Conservation (phyloP, 345 rosid genomes). For the Firmiana major region DNA sequence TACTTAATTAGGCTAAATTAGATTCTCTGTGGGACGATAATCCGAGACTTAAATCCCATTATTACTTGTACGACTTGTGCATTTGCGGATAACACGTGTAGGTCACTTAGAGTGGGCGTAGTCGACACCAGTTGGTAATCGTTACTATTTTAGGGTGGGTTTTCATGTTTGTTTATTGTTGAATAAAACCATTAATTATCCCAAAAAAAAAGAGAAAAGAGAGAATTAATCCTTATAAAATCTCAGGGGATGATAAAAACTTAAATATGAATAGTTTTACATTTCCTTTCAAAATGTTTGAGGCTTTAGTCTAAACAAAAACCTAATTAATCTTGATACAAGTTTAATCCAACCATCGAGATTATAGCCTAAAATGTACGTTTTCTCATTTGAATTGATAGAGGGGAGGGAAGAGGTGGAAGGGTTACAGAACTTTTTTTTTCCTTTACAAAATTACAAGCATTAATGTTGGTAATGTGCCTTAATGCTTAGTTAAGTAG, state of each 20-base stretch:
- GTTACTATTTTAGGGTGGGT: background rate
- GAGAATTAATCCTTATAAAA: no score
- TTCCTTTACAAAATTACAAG: background rate
- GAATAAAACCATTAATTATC: background rate
- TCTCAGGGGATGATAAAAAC: background rate
- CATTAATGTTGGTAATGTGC: no score
- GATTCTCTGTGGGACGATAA: no score
- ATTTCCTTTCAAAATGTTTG: background rate
- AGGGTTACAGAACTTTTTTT: background rate
- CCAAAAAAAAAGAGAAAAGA: background rate
- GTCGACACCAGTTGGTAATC: no score
- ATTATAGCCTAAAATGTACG: background rate
- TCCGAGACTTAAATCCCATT: no score
- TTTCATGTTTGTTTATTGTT: background rate
- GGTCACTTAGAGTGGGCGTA: no score
- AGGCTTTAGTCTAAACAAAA: no score
- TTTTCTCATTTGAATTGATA: background rate
- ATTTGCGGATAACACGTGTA: no score
- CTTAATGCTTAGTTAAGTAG: no score
- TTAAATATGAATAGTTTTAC: background rate
- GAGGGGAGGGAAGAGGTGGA: background rate
- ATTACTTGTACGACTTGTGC: no score
- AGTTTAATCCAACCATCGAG: no score
- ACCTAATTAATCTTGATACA: background rate
- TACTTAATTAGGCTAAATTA: no score